phyloP scores from a whole-genome alignment of 2,329 filamentous ascomycete species.

The Exophiala aquamarina region DNA sequence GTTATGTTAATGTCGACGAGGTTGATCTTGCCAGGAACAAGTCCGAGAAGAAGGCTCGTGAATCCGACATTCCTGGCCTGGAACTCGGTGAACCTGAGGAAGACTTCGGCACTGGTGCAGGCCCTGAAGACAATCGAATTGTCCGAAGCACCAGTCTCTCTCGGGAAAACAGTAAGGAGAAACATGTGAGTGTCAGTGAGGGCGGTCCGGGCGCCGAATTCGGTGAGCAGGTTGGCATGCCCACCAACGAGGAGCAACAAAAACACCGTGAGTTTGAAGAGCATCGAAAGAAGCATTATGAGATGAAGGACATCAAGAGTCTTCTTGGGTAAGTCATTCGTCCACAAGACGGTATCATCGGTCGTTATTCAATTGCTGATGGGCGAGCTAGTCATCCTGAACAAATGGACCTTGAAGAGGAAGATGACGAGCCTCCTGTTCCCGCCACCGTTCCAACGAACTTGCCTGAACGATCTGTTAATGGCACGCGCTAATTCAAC shows the following conservation, averaged over 20 bases:
- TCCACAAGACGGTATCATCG: neutral
- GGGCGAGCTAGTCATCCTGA: slow-evolving; percentile 57
- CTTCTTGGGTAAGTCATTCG: slow-evolving; percentile 66
- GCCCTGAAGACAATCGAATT: slow-evolving; percentile 45
- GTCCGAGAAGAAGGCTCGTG: slow-evolving; percentile 46
- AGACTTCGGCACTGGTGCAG: slow-evolving; percentile 51
- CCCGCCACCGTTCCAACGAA: slow-evolving; percentile 34
- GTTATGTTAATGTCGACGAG: slow-evolving; percentile 53
- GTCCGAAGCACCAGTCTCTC: slow-evolving; percentile 42
- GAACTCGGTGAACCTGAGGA: slow-evolving; percentile 92
- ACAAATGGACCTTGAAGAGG: slow-evolving; percentile 60
- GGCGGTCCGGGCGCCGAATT: slow-evolving; percentile 48
- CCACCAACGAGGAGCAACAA: slow-evolving; percentile 71
- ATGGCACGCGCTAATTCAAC: slow-evolving; percentile 28
- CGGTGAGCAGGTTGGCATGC: slow-evolving; percentile 54
- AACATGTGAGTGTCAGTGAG: slow-evolving; percentile 77
- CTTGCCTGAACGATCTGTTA: slow-evolving; percentile 38
- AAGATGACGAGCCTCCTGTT: slow-evolving; percentile 58
- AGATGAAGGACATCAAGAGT: slow-evolving; percentile 93
- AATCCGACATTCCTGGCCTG: slow-evolving; percentile 86
- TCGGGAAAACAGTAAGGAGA: slow-evolving; percentile 51
- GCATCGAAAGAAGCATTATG: slow-evolving; percentile 93
- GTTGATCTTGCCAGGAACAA: slow-evolving; percentile 55
- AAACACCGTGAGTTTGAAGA: slow-evolving; percentile 92
- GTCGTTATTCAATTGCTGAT: neutral